Evolutionary conservation across 441 rosid genomes (phyloP), one percentile per base, ranked within the genome.

Genomic region (Populus tomentosa): DNA sequence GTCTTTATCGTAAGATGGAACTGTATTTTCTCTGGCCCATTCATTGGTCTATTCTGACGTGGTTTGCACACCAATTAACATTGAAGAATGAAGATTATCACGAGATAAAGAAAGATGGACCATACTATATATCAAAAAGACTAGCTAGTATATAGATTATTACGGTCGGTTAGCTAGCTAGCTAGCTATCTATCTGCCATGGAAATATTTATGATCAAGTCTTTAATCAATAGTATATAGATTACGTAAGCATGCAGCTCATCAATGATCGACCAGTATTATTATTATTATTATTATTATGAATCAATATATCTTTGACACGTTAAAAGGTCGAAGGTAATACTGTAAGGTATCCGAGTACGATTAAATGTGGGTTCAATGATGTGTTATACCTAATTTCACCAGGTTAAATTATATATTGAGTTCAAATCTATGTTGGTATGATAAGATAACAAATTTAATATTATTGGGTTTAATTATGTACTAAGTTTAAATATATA

Each of bases 1-100:
- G 89, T 86, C 85, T 70, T 75, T 78, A 80, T 85, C 83, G 86
- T 78, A 70, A 73, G 88, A 79, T 87, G 87, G 62, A 67, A 75
- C 71, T 66, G 50, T 50, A 26, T 46, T 75, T 42, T 75, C 78
- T 32, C 0, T 67, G 72, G 50, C 64, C 77, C 71, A 28, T 40
- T 46, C 10, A 65, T 65, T 75, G 64, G 64, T 66, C 69, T 75
- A 10, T 67, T 11, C 83, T 87, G 84, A 75, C 92, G 88, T 87
- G 81, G 83, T 83, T 82, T 80, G 83, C 89, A 87, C 82, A 79
- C 84, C 72, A 78, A 66, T 53, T 53, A 18, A 53, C 61, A 53
- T 53, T 53, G 61, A 18, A 53, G 61, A 53, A 53, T 2, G 7
- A 53, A 53, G 61, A 53, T 53, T 20, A 23, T 30, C 42, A 9